Percentiles rank a stretch among this genome's conserved stretches.
phyloP scores from a whole-genome alignment of 208 protist genomes.

The Crithidia fasciculata region DNA sequence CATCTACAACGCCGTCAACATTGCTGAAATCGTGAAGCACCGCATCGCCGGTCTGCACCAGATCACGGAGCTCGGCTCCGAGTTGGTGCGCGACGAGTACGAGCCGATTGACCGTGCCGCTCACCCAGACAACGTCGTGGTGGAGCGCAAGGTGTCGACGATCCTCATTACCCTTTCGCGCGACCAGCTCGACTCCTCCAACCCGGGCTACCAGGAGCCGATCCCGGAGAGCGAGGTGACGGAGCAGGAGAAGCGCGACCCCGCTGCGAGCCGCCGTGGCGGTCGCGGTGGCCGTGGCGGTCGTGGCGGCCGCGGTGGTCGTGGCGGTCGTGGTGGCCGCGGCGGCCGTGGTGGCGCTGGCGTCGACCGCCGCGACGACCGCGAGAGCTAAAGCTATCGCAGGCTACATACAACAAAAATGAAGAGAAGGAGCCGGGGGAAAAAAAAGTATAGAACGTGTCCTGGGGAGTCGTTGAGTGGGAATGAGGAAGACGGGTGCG shows the following conservation, averaged over 20 bases:
- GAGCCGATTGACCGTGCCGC: constrained; percentile 78
- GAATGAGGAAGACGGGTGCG: no score
- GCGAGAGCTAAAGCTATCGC: constrained; percentile 22
- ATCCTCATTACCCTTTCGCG: constrained; percentile 92
- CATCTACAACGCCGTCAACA: constrained; percentile 93
- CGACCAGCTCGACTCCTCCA: constrained; percentile 78
- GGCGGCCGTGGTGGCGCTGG: constrained; percentile 39
- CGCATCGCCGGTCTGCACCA: constrained; percentile 92
- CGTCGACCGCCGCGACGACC: constrained; percentile 43
- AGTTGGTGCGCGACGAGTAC: constrained; percentile 89
- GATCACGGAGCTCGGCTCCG: constrained; percentile 85
- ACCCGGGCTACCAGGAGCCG: constrained; percentile 92
- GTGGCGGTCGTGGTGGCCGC: constrained; percentile 35
- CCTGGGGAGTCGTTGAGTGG: no score
- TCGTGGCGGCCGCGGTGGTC: constrained; percentile 39
- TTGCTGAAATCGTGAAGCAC: constrained; percentile 93
- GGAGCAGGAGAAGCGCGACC: constrained; percentile 79
- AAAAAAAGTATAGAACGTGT: neutral
- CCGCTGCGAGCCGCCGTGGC: constrained; percentile 35
- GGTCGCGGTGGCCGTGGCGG: constrained; percentile 45
- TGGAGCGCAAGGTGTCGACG: constrained; percentile 87
- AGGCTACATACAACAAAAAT: neutral
- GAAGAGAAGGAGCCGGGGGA: neutral
- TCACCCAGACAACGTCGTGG: constrained; percentile 72
- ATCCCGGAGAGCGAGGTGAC: constrained; percentile 89